These are phyloP conservation scores for Talaromyces sp. DNA, from an alignment of 2,329 filamentous ascomycete species.

Conservation along the genomic window DNA sequence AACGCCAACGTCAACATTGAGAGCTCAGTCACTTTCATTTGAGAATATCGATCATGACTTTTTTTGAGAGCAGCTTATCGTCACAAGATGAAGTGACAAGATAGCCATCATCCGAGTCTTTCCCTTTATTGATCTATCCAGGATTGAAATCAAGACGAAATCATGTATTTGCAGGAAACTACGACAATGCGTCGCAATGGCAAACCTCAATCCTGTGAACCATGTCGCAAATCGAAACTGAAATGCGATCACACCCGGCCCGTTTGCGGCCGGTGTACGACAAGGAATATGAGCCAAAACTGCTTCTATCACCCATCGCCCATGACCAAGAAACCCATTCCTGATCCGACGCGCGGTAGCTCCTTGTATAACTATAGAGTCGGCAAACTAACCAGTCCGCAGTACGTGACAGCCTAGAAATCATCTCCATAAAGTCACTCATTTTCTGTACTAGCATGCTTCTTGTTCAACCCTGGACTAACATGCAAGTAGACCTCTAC, in stretches of 20 bases:
- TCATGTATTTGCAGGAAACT: slow-evolving; percentile 14
- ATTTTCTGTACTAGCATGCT: not conserved
- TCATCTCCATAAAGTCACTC: not conserved
- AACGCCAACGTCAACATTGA: not conserved
- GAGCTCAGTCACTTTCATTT: not conserved
- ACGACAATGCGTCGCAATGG: slow-evolving; percentile 34
- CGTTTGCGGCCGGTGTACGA: slow-evolving; percentile 23
- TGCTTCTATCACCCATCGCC: slow-evolving; percentile 40
- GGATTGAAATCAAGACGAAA: not conserved
- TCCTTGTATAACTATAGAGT: slow-evolving; percentile 20
- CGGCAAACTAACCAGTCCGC: slow-evolving; percentile 9
- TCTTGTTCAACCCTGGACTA: not conserved
- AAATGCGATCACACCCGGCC: slow-evolving; percentile 36
- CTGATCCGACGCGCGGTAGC: slow-evolving; percentile 19
- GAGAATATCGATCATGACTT: no score
- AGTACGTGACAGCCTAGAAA: not conserved
- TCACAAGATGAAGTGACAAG: not conserved
- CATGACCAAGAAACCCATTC: slow-evolving; percentile 31
- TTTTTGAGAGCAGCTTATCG: not conserved
- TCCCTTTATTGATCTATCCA: not conserved
- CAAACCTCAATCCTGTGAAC: slow-evolving; percentile 36
- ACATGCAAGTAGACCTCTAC: not conserved
- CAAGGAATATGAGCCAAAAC: slow-evolving; percentile 28
- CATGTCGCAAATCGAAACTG: slow-evolving; percentile 38
- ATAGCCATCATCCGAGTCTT: not conserved